A percentile compares a stretch with the other conserved stretches of the same genome.
phyloP scores from a whole-genome alignment of 192 early-diverging fungal species.

The Dimargaris xerosporica region DNA sequence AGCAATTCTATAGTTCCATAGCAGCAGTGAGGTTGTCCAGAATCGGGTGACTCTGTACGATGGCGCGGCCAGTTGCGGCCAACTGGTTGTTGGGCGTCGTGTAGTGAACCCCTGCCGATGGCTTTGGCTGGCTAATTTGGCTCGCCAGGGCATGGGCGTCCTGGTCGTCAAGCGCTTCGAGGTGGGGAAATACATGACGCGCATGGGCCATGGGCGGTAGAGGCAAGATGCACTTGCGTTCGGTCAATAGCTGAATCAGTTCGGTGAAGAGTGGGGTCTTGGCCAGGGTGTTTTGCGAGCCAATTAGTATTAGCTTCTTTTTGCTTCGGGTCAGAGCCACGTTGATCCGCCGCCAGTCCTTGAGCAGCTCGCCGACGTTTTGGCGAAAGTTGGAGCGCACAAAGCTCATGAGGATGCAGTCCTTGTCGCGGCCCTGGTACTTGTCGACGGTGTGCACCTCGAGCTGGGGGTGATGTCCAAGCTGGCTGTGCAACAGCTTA shows the following conservation, averaged over 20 bases:
- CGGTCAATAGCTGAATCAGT: slow-evolving; percentile 32
- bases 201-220: neutral
- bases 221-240: slow-evolving; percentile 18
- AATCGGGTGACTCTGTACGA: too few relatives aligned
- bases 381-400: slow-evolving; percentile 62
- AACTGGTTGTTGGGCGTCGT: too few relatives aligned
- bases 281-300: slow-evolving; percentile 54
- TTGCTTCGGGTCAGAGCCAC: slow-evolving; percentile 88
- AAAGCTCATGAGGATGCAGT: slow-evolving; percentile 76
- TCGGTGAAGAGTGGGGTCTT: slow-evolving; percentile 35
- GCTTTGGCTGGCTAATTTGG: too few relatives aligned
- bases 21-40: too few relatives aligned
- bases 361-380: slow-evolving; percentile 68
- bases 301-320: slow-evolving; percentile 76
- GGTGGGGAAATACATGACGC: neutral
- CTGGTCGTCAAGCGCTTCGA: too few relatives aligned
- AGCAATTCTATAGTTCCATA: too few relatives aligned
- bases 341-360: slow-evolving; percentile 86
- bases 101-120: too few relatives aligned
- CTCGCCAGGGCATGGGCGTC: too few relatives aligned
- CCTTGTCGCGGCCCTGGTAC: slow-evolving; percentile 89
- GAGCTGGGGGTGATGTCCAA: slow-evolving; percentile 25
- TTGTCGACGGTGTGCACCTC: slow-evolving; percentile 84
- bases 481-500: slow-evolving; percentile 27
- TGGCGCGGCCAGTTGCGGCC: too few relatives aligned